A percentile compares a stretch with the other conserved stretches of the same genome.
Conservation (phyloP, 116 monocot species). For the Zostera marina region DNA sequence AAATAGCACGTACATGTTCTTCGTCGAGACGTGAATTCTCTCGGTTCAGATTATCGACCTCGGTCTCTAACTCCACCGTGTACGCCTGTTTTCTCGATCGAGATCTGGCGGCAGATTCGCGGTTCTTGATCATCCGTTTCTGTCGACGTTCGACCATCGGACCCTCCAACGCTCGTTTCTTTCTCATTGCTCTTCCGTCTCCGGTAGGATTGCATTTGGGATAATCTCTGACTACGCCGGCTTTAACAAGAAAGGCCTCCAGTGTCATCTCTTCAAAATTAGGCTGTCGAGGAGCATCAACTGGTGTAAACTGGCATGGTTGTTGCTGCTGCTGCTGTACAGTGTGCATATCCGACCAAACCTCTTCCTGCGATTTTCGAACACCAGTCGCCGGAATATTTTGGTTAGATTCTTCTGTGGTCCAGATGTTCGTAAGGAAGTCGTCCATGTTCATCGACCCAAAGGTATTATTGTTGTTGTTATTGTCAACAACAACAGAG, state of each 20-base stretch:
- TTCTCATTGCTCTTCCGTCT: slow-evolving; percentile 7
- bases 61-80: slow-evolving; percentile 76
- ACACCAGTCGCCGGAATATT: background rate
- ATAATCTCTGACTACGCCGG: slow-evolving; percentile 53
- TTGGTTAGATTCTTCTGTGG: slow-evolving; percentile 33
- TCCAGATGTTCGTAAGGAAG: slow-evolving; percentile 67
- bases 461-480: slow-evolving; percentile 45
- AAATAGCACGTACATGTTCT: slow-evolving; percentile 49
- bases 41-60: slow-evolving; percentile 55
- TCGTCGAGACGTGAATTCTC: slow-evolving; percentile 50
- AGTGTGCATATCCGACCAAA: slow-evolving; percentile 46
- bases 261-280: slow-evolving; percentile 81
- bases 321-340: slow-evolving; percentile 6
- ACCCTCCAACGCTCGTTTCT: slow-evolving; percentile 9
- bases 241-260: slow-evolving; percentile 68
- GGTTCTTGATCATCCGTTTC: slow-evolving; percentile 71
- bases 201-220: background rate
- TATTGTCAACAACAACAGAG: too few species aligned
- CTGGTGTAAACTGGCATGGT: too few species aligned
- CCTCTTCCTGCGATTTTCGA: slow-evolving; percentile 39
- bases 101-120: slow-evolving; percentile 80
- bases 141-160: slow-evolving; percentile 48
- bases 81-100: slow-evolving; percentile 89
- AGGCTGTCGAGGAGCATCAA: slow-evolving; percentile 15
- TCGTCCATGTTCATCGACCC: slow-evolving; percentile 97